Conservation (phyloP, 441 rosid species). For the Adansonia rubrostipa region DNA sequence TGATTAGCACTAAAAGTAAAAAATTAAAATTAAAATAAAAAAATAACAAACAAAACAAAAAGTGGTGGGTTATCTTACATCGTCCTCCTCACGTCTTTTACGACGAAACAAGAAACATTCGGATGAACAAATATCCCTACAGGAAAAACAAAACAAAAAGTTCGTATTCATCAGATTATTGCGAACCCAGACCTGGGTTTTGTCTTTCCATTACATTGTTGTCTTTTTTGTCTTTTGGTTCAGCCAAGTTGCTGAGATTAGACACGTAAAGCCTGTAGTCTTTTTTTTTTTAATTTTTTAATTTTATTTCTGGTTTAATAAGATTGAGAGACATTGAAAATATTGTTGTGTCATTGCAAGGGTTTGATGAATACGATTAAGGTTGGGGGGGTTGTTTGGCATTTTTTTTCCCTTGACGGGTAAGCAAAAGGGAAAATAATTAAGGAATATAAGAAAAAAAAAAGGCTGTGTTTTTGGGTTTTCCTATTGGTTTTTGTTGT, state of each 20-base stretch:
- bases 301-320: neutral
- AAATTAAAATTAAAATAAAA: neutral
- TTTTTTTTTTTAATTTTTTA: neutral
- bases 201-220: neutral
- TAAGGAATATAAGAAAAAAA: neutral
- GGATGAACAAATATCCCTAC: constrained; percentile 18
- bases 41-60: neutral
- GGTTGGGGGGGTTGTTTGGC: constrained; percentile 2
- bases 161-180: neutral
- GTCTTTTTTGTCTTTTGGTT: neutral
- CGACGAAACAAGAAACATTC: constrained; percentile 30
- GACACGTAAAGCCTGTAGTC: neutral
- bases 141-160: neutral
- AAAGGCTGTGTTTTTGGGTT: neutral
- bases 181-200: neutral
- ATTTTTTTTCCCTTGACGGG: neutral
- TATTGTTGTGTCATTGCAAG: constrained; percentile 18
- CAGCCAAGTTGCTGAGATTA: neutral
- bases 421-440: constrained; percentile 7
- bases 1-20: neutral
- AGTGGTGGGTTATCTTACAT: constrained; percentile 33
- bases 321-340: constrained; percentile 21
- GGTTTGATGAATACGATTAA: neutral
- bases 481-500: neutral
- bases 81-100: constrained; percentile 38